Conservation (phyloP, 495 filamentous ascomycete species). For the Pyronema domesticum region DNA sequence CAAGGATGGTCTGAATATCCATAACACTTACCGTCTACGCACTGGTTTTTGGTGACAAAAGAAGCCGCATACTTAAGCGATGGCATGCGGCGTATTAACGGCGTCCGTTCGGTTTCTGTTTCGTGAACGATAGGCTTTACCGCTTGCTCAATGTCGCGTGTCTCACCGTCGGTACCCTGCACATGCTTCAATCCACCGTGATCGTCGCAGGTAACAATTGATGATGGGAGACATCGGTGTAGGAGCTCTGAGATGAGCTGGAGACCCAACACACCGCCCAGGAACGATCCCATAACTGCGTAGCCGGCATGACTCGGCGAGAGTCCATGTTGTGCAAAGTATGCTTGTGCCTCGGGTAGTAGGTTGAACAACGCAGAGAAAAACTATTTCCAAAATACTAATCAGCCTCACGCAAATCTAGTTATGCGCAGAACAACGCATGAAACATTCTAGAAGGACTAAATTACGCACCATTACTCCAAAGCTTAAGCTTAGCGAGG, state of each 20-base stretch:
- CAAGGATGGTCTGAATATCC: conserved; percentile 21
- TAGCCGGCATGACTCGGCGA: conserved; percentile 49
- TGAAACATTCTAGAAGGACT: neutral
- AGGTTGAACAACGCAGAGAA: conserved; percentile 91
- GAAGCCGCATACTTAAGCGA: conserved; percentile 10
- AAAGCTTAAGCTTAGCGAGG: conserved; percentile 78
- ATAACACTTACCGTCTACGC: conserved; percentile 20
- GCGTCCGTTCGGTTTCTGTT: conserved; percentile 29
- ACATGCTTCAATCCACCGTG: conserved; percentile 2
- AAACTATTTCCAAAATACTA: conserved; percentile 36
- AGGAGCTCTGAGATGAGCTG: conserved; percentile 60
- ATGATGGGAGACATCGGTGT: conserved; percentile 74
- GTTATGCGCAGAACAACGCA: neutral
- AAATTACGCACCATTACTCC: conserved; percentile 72
- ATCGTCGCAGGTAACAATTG: conserved; percentile 72
- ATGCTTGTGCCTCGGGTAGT: conserved; percentile 66
- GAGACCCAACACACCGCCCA: conserved; percentile 69
- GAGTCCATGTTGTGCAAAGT: conserved; percentile 50
- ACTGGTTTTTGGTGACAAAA: conserved; percentile 14
- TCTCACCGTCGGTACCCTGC: neutral
- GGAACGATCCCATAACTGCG: conserved; percentile 56
- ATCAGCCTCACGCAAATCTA: conserved; percentile 4
- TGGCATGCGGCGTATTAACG: conserved; percentile 25
- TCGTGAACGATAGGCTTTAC: conserved; percentile 2
- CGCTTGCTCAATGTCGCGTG: neutral